Conservation (phyloP, 192 early-diverging fungal species). For the Coemansia sp. region DNA sequence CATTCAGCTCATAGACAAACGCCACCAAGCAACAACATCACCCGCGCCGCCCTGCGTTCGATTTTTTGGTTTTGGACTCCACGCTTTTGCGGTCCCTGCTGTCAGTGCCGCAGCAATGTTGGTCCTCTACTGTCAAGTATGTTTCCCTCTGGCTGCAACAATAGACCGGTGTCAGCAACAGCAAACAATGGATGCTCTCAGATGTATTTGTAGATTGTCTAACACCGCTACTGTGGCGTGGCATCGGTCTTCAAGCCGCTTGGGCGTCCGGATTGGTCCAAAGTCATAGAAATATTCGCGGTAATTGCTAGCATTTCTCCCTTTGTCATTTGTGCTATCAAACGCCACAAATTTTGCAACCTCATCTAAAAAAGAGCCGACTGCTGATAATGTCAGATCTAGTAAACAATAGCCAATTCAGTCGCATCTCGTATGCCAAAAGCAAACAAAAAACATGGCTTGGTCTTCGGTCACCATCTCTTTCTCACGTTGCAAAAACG, state of each 20-base stretch:
- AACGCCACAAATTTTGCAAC: background rate
- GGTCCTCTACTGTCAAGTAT: background rate
- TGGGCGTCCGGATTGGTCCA: background rate
- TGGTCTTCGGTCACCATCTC: background rate
- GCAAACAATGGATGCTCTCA: background rate
- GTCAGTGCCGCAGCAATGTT: background rate
- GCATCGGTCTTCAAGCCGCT: slow-evolving; percentile 7
- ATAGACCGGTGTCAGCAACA: background rate
- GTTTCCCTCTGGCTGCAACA: background rate
- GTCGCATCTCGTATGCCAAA: background rate
- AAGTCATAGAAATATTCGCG: background rate
- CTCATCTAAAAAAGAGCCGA: background rate
- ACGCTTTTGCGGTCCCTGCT: background rate
- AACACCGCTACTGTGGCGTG: background rate
- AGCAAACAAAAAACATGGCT: slow-evolving; percentile 1
- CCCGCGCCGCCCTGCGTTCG: background rate
- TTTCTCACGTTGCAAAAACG: background rate
- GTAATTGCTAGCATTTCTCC: background rate
- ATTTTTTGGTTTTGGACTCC: background rate
- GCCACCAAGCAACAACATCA: slow-evolving; percentile 1
- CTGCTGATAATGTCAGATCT: background rate
- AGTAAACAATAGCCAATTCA: background rate
- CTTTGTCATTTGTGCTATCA: background rate
- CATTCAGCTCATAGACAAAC: background rate
- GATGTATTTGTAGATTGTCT: background rate